Conservation (phyloP, 768 basidiomycete species). For the Inosperma sp. region DNA sequence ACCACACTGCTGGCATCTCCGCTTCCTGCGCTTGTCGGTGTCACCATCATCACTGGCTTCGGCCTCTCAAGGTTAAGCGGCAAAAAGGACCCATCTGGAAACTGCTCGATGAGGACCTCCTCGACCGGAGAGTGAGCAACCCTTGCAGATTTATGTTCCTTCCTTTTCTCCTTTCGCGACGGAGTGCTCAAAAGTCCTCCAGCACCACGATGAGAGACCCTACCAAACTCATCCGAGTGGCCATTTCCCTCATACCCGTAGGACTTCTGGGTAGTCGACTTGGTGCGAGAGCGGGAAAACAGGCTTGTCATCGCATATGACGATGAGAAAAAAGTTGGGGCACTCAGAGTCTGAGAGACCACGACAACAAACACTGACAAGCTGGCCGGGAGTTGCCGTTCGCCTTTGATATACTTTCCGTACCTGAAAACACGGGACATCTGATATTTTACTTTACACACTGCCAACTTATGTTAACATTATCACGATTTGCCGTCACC, state of each 20-base stretch:
- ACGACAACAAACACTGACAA: slow-evolving; percentile 22
- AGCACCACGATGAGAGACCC: slow-evolving; percentile 44
- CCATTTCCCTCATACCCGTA: slow-evolving; percentile 24
- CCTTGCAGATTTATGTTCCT: slow-evolving; percentile 42
- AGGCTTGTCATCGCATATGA: slow-evolving; percentile 60
- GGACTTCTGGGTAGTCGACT: slow-evolving; percentile 49
- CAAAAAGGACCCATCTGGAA: slow-evolving; percentile 52
- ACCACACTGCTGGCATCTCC: too few species aligned
- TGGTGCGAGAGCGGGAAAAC: slow-evolving; percentile 67
- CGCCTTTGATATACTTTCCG: too few species aligned
- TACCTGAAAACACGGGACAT: too few species aligned
- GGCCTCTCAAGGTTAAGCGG: slow-evolving; percentile 49
- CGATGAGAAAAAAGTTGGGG: slow-evolving; percentile 27
- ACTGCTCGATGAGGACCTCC: slow-evolving; percentile 28
- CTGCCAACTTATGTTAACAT: slow-evolving; percentile 9
- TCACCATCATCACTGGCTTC: slow-evolving; percentile 24
- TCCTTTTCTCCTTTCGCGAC: slow-evolving; percentile 53
- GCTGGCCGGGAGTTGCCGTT: slow-evolving; percentile 21
- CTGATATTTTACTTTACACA: slow-evolving; percentile 18
- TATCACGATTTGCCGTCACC: background rate
- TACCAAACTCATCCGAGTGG: slow-evolving; percentile 61
- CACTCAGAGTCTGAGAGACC: slow-evolving; percentile 5
- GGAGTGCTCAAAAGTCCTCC: slow-evolving; percentile 27
- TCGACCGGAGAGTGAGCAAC: slow-evolving; percentile 35
- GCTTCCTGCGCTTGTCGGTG: slow-evolving; percentile 26